These are phyloP conservation scores for Chaetomium fimeti DNA, from an alignment of 495 filamentous ascomycete genomes.

Conservation along the genomic window DNA sequence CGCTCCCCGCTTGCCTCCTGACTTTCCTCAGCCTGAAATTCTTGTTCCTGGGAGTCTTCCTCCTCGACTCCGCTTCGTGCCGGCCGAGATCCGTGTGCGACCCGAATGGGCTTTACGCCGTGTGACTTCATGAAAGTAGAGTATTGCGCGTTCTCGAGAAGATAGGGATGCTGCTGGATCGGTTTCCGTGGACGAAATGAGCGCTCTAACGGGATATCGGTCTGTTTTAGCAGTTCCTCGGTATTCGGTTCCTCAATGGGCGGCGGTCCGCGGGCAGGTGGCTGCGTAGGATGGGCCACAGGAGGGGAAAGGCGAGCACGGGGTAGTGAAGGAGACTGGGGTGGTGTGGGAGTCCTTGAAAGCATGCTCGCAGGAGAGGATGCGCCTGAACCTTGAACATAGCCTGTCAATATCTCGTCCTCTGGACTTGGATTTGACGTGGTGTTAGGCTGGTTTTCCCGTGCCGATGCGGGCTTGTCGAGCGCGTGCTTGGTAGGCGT, in stretches of 20 bases:
- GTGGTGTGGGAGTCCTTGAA: conserved; percentile 20
- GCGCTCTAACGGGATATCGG: conserved; percentile 34
- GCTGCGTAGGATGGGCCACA: neutral
- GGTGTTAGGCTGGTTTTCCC: neutral
- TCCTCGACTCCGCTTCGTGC: conserved; percentile 31
- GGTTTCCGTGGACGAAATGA: conserved; percentile 67
- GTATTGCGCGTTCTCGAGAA: conserved; percentile 67
- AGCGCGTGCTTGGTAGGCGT: neutral
- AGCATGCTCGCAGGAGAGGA: conserved; percentile 26
- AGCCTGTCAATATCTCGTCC: conserved; percentile 25
- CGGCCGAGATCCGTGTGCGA: conserved; percentile 41
- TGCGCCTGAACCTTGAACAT: conserved; percentile 16
- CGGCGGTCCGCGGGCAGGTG: neutral
- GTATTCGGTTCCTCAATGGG: conserved; percentile 7
- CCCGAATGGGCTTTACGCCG: conserved; percentile 61
- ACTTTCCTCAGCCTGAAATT: conserved; percentile 51
- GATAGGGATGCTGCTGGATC: conserved; percentile 73
- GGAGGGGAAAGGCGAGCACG: neutral
- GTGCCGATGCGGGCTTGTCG: neutral
- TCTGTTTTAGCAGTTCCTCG: conserved; percentile 27
- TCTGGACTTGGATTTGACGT: conserved; percentile 1
- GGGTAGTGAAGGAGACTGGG: conserved; percentile 15
- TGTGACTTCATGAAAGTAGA: conserved; percentile 57
- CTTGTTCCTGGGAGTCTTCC: conserved; percentile 52
- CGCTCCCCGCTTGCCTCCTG: conserved; percentile 34